Base-by-base conservation (phyloP, 2,329 filamentous ascomycete species). In the Cytospora mali region DNA sequence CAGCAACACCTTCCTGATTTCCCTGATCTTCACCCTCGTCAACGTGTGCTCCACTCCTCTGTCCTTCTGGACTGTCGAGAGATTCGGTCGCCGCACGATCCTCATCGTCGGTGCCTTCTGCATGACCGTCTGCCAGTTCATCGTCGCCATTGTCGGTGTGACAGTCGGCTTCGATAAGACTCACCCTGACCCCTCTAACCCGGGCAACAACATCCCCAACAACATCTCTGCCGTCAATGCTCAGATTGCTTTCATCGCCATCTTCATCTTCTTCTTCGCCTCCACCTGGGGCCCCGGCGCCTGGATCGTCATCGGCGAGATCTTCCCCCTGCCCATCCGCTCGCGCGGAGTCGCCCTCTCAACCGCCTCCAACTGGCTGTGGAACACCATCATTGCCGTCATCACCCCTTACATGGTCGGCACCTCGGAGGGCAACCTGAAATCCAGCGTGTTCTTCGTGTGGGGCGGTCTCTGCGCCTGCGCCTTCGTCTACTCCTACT, bases 231-330 rank as follows among this genome's bases (percentile, higher is more conserved):
- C 86, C 35, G 82, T 84, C 70, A 81, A 84, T 69, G 86, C 89
- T 55, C 88, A 93, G 82, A 92, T 96, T 68, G 86, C 91, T 65
- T 95, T 96, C 80, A 95, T 95, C 73, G 90, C 88, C 79, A 88
- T 96, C 80, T 95, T 93, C 84, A 93, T 96, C 82, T 93, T 92
- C 84, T 94, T 89, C 84, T 96, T 96, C 75, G 92, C 92, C 64
- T 88, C 85, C 63, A 96, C 92, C 67, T 96, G 92, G 92, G 92
- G 92, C 58, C 91, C 92, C 7, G 89, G 87, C 55, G 84, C 90
- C 58, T 93, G 89, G 90, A 86, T 89, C 59, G 84, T 96, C 69
- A 93, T 95, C 71, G 92, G 92, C 74, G 92, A 97, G 80, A 90
- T 95, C 77, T 96, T 90, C 86, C 92, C 92, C 62, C 86, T 96